Conservation (phyloP, 345 rosid species). For the Eucalyptus pauciflora region DNA sequence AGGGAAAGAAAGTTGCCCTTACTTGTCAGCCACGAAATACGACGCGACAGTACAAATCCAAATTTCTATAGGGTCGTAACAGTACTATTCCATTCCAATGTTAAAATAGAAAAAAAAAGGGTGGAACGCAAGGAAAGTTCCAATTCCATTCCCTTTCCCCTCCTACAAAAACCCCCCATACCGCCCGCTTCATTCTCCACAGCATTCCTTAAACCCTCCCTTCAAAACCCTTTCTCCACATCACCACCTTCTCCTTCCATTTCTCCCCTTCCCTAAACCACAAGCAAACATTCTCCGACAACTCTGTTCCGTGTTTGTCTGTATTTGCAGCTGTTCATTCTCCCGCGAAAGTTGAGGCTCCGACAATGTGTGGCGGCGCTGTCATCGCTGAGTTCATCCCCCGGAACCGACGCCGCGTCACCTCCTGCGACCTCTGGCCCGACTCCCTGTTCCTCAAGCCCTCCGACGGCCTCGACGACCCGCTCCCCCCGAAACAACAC, state of each 20-base stretch:
- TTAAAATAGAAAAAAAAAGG: background rate
- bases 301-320: background rate
- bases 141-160: background rate
- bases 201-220: background rate
- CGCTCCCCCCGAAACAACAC: slow-evolving; percentile 4
- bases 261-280: background rate
- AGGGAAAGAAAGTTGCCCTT: background rate
- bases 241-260: background rate
- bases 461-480: background rate
- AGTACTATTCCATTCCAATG: background rate
- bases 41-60: background rate
- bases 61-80: background rate
- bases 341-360: background rate
- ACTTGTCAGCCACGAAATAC: background rate
- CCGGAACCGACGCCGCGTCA: slow-evolving; percentile 11
- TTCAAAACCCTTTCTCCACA: background rate
- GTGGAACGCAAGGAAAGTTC: background rate
- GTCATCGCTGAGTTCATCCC: slow-evolving; percentile 39
- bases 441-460: background rate
- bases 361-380: slow-evolving; percentile 71
- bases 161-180: background rate
- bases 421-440: slow-evolving; percentile 52
- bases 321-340: background rate
- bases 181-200: background rate
- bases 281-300: background rate